phyloP scores from a whole-genome alignment of 768 basidiomycete genomes.

The Mycena galericulata region DNA sequence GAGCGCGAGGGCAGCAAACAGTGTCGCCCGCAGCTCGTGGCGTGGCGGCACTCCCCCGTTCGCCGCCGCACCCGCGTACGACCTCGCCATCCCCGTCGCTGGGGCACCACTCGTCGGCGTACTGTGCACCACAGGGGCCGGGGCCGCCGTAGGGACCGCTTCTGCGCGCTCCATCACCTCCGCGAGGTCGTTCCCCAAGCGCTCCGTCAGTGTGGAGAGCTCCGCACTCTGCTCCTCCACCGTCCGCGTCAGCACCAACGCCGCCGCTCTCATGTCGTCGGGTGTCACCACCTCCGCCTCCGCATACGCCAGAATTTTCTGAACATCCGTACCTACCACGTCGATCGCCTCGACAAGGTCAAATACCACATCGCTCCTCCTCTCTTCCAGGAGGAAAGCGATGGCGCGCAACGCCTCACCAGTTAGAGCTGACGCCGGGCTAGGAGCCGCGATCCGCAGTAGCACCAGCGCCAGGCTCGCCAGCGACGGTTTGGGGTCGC shows the following conservation, averaged over 20 bases:
- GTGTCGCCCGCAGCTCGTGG: too few species aligned
- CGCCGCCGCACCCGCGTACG: too few species aligned
- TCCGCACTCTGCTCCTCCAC: conserved; percentile 9
- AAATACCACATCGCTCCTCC: background rate
- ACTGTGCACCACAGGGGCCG: too few species aligned
- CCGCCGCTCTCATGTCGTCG: background rate
- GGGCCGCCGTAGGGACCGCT: background rate
- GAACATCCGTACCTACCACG: background rate
- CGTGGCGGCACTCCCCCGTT: too few species aligned
- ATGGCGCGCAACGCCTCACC: background rate
- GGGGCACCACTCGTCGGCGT: background rate
- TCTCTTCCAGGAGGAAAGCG: background rate
- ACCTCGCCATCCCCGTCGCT: background rate
- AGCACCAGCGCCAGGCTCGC: background rate
- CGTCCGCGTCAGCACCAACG: conserved; percentile 1
- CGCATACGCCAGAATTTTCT: background rate
- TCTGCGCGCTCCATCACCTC: background rate
- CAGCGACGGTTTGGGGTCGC: background rate
- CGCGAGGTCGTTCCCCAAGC: background rate
- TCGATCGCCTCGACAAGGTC: background rate
- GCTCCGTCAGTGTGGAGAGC: background rate
- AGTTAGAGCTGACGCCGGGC: background rate
- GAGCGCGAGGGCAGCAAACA: too few species aligned
- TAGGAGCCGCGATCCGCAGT: background rate
- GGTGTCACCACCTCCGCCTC: too few species aligned